A percentile compares a stretch with the other conserved stretches of the same genome.
Conservation (phyloP, 345 rosid species). For the Rubroshorea leprosula region DNA sequence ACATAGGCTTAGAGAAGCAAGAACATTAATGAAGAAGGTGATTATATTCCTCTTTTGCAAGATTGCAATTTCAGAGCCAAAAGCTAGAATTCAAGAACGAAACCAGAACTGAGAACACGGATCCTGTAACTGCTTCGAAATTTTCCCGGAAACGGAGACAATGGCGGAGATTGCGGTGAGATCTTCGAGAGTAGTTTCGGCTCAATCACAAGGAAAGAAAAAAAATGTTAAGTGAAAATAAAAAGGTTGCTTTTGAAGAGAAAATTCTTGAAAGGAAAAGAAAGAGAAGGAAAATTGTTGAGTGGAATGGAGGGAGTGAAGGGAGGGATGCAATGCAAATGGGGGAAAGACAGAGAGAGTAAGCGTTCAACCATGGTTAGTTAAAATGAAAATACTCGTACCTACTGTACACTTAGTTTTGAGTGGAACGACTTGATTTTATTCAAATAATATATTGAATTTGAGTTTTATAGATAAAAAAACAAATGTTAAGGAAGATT, state of each 20-base stretch:
- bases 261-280: neutral
- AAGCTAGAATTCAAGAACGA: slow-evolving; percentile 2
- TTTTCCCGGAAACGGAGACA: neutral
- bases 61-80: neutral
- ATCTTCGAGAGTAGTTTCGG: neutral
- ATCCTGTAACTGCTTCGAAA: slow-evolving; percentile 6
- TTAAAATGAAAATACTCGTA: too few species aligned
- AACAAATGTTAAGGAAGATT: too few species aligned
- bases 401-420: too few species aligned
- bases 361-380: too few species aligned
- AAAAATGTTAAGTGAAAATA: neutral
- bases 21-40: neutral
- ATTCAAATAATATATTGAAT: too few species aligned
- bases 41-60: neutral
- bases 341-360: too few species aligned
- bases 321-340: too few species aligned
- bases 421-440: too few species aligned
- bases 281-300: neutral
- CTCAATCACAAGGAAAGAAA: neutral
- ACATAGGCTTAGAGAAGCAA: slow-evolving; percentile 1
- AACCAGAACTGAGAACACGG: slow-evolving; percentile 1
- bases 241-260: neutral
- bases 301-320: neutral
- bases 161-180: neutral
- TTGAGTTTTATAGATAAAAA: too few species aligned